phyloP scores from a whole-genome alignment of 225 moss, liverwort and hornwort species.

The Ulota crispa region DNA sequence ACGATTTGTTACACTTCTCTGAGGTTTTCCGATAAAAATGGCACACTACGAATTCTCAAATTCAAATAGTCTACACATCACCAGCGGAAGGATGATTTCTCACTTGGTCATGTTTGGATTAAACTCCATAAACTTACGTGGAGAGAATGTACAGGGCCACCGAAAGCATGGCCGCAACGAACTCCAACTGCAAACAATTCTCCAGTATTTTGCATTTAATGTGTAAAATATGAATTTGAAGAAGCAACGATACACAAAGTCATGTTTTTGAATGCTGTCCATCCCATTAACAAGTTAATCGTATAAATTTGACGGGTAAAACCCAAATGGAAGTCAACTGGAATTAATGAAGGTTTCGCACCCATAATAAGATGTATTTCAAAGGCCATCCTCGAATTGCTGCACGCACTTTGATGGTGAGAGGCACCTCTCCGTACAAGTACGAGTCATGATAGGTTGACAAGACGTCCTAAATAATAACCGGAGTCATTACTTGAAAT shows the following conservation, averaged over 20 bases:
- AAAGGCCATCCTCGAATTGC: slow-evolving; percentile 79
- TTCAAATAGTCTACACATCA: slow-evolving; percentile 1
- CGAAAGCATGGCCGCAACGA: slow-evolving; percentile 75
- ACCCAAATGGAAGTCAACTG: neutral
- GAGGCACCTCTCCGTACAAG: slow-evolving; percentile 79
- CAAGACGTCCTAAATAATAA: slow-evolving; percentile 45
- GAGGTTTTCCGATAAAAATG: neutral
- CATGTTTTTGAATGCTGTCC: neutral
- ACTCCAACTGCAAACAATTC: slow-evolving; percentile 67
- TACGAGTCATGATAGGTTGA: slow-evolving; percentile 80
- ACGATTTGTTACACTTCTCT: neutral
- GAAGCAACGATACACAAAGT: neutral
- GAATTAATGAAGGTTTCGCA: slow-evolving; percentile 27
- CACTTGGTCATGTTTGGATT: neutral
- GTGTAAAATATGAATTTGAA: neutral
- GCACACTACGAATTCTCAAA: neutral
- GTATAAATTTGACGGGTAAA: neutral
- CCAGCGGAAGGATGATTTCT: neutral
- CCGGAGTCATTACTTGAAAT: slow-evolving; percentile 8
- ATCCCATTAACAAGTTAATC: neutral
- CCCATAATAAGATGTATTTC: slow-evolving; percentile 70
- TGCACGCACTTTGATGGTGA: slow-evolving; percentile 86
- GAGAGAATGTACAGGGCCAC: slow-evolving; percentile 75
- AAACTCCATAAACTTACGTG: slow-evolving; percentile 55
- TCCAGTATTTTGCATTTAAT: neutral